Percentiles rank a stretch among this genome's conserved stretches.
These are phyloP conservation scores for Pleurotus citrinopileatus DNA, from an alignment of 768 basidiomycete species.

Conservation along the genomic window DNA sequence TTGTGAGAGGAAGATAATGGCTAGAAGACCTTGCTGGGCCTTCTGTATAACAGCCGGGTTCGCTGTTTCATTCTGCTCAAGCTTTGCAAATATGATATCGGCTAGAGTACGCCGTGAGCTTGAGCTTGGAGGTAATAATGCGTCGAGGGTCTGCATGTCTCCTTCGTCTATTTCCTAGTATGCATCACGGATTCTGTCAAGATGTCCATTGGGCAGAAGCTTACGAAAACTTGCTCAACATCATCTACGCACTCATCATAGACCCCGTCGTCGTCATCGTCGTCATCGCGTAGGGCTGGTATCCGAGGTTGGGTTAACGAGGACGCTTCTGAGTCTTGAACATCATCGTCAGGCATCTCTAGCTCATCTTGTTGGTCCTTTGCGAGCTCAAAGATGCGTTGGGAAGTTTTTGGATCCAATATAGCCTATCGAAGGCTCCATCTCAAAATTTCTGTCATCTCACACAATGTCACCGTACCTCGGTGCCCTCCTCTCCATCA, in stretches of 20 bases:
- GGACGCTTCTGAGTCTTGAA: slow-evolving; percentile 25
- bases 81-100: slow-evolving; percentile 94
- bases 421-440: slow-evolving; percentile 43
- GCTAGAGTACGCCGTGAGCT: slow-evolving; percentile 84
- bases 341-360: slow-evolving; percentile 57
- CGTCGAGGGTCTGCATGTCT: slow-evolving; percentile 85
- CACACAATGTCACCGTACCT: slow-evolving; percentile 39
- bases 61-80: slow-evolving; percentile 63
- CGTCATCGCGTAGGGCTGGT: slow-evolving; percentile 37
- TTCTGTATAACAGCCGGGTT: slow-evolving; percentile 57
- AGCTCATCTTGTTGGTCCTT: slow-evolving; percentile 91
- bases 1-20: background rate
- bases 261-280: slow-evolving; percentile 54
- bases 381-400: slow-evolving; percentile 89
- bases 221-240: slow-evolving; percentile 61
- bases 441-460: background rate
- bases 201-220: slow-evolving; percentile 17
- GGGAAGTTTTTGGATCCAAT: slow-evolving; percentile 79
- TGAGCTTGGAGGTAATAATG: slow-evolving; percentile 71
- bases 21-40: slow-evolving; percentile 51
- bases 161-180: slow-evolving; percentile 83
- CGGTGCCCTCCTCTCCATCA: slow-evolving; percentile 49
- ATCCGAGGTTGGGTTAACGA: slow-evolving; percentile 30
- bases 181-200: slow-evolving; percentile 11
- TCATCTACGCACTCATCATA: slow-evolving; percentile 47